A percentile compares a stretch with the other conserved stretches of the same genome.
Conservation (phyloP, 2,329 filamentous ascomycete genomes). For the Paecilomyces dactylethromorphus region DNA sequence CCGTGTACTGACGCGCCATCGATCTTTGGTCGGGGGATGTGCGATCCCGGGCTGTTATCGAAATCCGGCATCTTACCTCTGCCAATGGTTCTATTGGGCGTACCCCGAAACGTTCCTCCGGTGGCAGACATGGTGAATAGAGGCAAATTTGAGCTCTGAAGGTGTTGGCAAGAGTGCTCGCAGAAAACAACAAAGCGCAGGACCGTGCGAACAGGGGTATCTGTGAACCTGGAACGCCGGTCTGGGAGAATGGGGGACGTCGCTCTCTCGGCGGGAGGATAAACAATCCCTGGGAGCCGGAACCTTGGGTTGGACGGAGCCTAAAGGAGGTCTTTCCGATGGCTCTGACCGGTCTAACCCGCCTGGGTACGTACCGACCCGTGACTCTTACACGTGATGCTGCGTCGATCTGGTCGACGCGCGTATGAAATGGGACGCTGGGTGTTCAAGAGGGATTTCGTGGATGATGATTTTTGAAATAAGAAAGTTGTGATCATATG, state of each 20-base stretch:
- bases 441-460: not conserved
- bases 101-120: slow-evolving; percentile 52
- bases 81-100: slow-evolving; percentile 47
- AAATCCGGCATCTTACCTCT: slow-evolving; percentile 49
- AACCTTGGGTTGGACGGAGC: slow-evolving; percentile 6
- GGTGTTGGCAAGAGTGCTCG: slow-evolving; percentile 1
- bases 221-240: not conserved
- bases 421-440: not conserved
- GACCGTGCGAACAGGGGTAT: slow-evolving; percentile 1
- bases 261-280: slow-evolving; percentile 2
- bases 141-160: slow-evolving; percentile 12
- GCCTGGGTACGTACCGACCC: not conserved
- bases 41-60: slow-evolving; percentile 47
- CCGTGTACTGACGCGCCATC: slow-evolving; percentile 34
- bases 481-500: not conserved
- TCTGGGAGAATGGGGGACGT: slow-evolving; percentile 1
- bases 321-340: not conserved
- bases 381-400: not conserved
- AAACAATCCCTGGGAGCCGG: slow-evolving; percentile 8
- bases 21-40: slow-evolving; percentile 57
- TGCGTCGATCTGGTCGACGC: not conserved
- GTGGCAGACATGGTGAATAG: slow-evolving; percentile 49
- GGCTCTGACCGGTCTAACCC: not conserved
- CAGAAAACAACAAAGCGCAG: slow-evolving; percentile 1
- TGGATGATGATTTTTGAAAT: not conserved